Base-by-base conservation (phyloP, 805 yeast genomes). In the Myxozyma sirexii region DNA sequence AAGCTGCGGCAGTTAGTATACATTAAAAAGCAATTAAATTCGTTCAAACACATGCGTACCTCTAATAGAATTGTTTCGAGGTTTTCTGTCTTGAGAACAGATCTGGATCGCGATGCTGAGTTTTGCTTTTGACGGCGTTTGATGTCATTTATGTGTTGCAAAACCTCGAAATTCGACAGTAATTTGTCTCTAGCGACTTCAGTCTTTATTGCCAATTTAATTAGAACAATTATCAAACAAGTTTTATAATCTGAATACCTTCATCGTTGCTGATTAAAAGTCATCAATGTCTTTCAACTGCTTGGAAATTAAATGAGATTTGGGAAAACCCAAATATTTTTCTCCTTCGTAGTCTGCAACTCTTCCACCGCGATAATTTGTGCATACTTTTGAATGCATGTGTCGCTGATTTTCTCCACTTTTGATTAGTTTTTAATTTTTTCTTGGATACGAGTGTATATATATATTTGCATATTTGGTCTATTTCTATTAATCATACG, bases 111-210 rank as follows among this genome's bases (percentile, higher is more conserved):
- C 24, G 59, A 24, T 24, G 60, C 38, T 47, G 54, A 33, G 37
- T 43, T n/a, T 63, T 45, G 26, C 67, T 57, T 42, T 65, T 57
- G 50, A 23, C 56, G 43, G 17, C 70, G 71, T 67, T 83, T 83
- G 13, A 82, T 74, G 12, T 74, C 81, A 12, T 74, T 71, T 41
- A 87, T 71, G 61, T 85, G 88, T 50, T 77, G 75, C 45, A 77
- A 74, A 1, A 87, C 91, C 71, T 87, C 94, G 62, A 74, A 81
- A 70, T 87, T 84, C 46, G 90, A 81, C 37, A 88, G 74, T 59
- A 87, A 77, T 57, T 81, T 79, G 46, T 84, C 87, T 59, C 90
- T 73, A 42, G 77, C 74, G 26, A 73, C 76, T 54, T 80, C 77
- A 46, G 84, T 74, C 77, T 83, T 7, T n/a, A 45, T 29, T 24